Evolutionary conservation across 768 basidiomycete species (phyloP).

Genomic region (Podaxis sp.): DNA sequence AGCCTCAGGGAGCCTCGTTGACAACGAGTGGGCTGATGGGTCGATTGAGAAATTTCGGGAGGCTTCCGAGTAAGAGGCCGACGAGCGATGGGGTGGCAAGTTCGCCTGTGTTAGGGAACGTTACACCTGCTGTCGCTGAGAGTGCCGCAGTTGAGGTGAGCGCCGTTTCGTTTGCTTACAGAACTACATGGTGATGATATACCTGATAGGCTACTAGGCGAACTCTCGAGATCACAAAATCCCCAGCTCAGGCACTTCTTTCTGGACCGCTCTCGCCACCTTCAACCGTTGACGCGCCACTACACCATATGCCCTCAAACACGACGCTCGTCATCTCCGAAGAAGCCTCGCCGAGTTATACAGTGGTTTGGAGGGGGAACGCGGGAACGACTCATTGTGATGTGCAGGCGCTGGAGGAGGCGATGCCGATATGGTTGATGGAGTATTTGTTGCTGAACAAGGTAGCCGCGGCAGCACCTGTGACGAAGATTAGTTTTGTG

Average conservation of each 20-base stretch:
- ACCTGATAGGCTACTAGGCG: conserved; percentile 1
- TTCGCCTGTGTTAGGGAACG: conserved; percentile 23
- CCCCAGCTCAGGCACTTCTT: conserved; percentile 54
- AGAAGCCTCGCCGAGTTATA: conserved; percentile 74
- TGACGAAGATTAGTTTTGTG: conserved; percentile 85
- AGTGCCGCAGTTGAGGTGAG: conserved; percentile 27
- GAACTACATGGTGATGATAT: conserved; percentile 17
- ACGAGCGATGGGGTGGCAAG: conserved; percentile 29
- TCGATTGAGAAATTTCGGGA: conserved; percentile 72
- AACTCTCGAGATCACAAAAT: conserved; percentile 33
- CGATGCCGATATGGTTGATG: conserved; percentile 84
- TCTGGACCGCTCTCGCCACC: conserved; percentile 64
- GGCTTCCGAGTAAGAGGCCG: conserved; percentile 43
- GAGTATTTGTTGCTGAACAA: conserved; percentile 81
- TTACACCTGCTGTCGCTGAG: conserved; percentile 23
- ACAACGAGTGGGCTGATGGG: conserved; percentile 75
- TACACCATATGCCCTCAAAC: conserved; percentile 52
- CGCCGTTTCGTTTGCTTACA: conserved; percentile 1
- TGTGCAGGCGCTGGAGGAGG: conserved; percentile 57
- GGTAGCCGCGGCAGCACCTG: conserved; percentile 44
- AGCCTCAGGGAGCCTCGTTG: conserved; percentile 39
- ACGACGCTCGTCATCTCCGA: conserved; percentile 79
- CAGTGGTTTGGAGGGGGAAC: conserved; percentile 71
- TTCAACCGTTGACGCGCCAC: conserved; percentile 68
- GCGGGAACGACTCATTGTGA: conserved; percentile 51